Evolutionary conservation across 345 rosid species (phyloP), one percentile per base, ranked within the genome.

Genomic region (Rhodomyrtus tomentosa): DNA sequence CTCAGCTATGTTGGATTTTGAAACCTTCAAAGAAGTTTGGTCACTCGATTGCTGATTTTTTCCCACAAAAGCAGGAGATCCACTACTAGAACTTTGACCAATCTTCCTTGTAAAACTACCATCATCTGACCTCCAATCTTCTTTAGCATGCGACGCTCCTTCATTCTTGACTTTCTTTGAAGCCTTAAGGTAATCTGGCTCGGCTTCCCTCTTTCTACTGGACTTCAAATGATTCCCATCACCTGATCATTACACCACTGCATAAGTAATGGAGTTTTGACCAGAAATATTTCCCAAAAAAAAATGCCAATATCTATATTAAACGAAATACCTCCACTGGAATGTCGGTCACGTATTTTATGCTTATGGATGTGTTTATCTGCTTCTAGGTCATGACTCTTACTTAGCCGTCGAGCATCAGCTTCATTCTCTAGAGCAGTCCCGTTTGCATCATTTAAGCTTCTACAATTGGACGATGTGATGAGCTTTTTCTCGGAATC

Each of bases 321-420:
- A 82, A 87, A 90, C 62, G 59, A 80, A 87, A 83, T 93, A 98
- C 99, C 99, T 93, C 90, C 97, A 89, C 90, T 96, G 85, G 91
- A 92, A 83, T 81, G 68, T 82, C 76, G 92, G 82, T 89, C 93
- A 48, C 21, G 86, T 45, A 86, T 85, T 87, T 91, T 97, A 84
- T 86, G 84, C 55, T 90, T 94, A 86, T 84, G 82, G 83, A 84
- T 89, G 48, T 84, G 92, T 87, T 90, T 92, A 90, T 89, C 94
- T 27, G 81, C 86, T 42, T 87, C 89, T 76, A 88, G 80, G 83
- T 91, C 91, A 83, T 85, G 74, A 73, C 87, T 83, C 90, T 89
- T 91, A 86, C 83, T 88, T 74, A 55, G 58, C 84, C 83, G 91
- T 83, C 76, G 85, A 82, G 87, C 84, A 88, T 89, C 93, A 82